A percentile compares a stretch with the other conserved stretches of the same genome.
Evolutionary conservation across 495 filamentous ascomycete species (phyloP).

Genomic region (Darksidea phi): DNA sequence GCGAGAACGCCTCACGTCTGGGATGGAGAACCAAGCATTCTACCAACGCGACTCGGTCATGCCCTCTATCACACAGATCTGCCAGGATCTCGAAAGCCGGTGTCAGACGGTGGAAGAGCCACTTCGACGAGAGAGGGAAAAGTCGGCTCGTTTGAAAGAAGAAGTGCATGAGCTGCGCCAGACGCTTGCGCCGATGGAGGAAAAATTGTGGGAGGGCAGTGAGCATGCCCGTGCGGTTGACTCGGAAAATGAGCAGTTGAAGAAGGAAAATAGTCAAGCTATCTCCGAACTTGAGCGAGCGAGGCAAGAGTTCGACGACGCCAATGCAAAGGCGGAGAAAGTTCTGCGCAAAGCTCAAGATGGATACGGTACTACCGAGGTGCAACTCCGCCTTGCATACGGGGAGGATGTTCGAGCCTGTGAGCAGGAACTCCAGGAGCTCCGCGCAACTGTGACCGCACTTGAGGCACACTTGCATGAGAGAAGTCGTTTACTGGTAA

Average conservation of each 20-base stretch:
- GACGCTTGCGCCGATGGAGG: slow-evolving; percentile 29
- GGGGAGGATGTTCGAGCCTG: slow-evolving; percentile 18
- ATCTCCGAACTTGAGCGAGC: slow-evolving; percentile 16
- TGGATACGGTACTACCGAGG: slow-evolving; percentile 12
- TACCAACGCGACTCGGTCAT: slow-evolving; percentile 48
- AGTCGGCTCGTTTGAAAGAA: slow-evolving; percentile 41
- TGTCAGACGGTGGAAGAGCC: slow-evolving; percentile 55
- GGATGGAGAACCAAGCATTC: slow-evolving; percentile 43
- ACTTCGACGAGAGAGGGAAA: slow-evolving; percentile 48
- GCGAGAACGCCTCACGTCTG: slow-evolving; percentile 24
- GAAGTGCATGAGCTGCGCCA: slow-evolving; percentile 25
- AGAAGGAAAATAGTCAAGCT: slow-evolving; percentile 23
- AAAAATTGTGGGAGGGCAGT: slow-evolving; percentile 16
- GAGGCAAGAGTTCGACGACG: slow-evolving; percentile 15
- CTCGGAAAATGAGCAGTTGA: slow-evolving; percentile 18
- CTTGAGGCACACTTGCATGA: neutral
- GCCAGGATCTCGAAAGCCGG: slow-evolving; percentile 56
- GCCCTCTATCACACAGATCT: slow-evolving; percentile 51
- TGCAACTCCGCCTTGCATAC: slow-evolving; percentile 3
- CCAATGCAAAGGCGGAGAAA: slow-evolving; percentile 10
- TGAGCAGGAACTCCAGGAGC: slow-evolving; percentile 10
- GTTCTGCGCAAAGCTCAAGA: slow-evolving; percentile 20
- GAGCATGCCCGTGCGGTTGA: slow-evolving; percentile 33
- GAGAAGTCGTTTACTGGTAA: neutral
- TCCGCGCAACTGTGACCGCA: neutral